A percentile compares a stretch with the other conserved stretches of the same genome.
phyloP scores from a whole-genome alignment of 2,329 filamentous ascomycete species.

The Microdochium bolleyi region DNA sequence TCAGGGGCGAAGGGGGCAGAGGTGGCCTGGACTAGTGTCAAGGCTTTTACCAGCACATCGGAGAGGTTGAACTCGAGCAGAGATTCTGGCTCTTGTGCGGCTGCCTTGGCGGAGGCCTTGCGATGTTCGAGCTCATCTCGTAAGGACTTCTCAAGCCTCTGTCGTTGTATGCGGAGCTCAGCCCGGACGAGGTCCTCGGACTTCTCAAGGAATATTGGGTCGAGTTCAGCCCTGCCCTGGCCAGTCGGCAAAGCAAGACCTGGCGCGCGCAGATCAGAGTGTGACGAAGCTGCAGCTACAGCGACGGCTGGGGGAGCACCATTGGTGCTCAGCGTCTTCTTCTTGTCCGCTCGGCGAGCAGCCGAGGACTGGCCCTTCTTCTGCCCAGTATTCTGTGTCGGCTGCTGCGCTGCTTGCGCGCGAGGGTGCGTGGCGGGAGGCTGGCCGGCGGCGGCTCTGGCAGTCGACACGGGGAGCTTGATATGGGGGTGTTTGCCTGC shows the following conservation, averaged over 20 bases:
- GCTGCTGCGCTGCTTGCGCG: constrained; percentile 7
- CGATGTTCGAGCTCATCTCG: constrained; percentile 69
- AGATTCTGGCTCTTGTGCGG: constrained; percentile 36
- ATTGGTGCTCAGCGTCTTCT: constrained; percentile 26
- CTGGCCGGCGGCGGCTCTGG: constrained; percentile 11
- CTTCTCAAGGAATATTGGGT: constrained; percentile 79
- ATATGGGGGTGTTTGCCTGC: constrained; percentile 64
- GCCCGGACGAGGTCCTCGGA: constrained; percentile 77
- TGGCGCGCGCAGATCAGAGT: constrained; percentile 20
- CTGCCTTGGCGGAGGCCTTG: constrained; percentile 32
- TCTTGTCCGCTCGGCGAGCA: constrained; percentile 18
- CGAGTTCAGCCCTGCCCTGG: constrained; percentile 57
- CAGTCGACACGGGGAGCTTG: constrained; percentile 36
- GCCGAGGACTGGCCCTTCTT: background rate
- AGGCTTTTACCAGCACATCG: constrained; percentile 64
- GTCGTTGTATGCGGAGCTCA: constrained; percentile 71
- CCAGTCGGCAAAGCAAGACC: constrained; percentile 31
- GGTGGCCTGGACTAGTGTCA: constrained; percentile 63
- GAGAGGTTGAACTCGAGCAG: constrained; percentile 61
- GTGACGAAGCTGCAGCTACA: constrained; percentile 8
- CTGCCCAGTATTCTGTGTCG: background rate
- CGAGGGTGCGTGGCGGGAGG: constrained; percentile 2
- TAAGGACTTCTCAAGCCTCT: constrained; percentile 70
- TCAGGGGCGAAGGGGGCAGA: constrained; percentile 52
- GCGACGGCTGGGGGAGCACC: constrained; percentile 22